A percentile compares a stretch with the other conserved stretches of the same genome.
phyloP scores from a whole-genome alignment of 2,329 filamentous ascomycete genomes.

The Balansia obtecta region DNA sequence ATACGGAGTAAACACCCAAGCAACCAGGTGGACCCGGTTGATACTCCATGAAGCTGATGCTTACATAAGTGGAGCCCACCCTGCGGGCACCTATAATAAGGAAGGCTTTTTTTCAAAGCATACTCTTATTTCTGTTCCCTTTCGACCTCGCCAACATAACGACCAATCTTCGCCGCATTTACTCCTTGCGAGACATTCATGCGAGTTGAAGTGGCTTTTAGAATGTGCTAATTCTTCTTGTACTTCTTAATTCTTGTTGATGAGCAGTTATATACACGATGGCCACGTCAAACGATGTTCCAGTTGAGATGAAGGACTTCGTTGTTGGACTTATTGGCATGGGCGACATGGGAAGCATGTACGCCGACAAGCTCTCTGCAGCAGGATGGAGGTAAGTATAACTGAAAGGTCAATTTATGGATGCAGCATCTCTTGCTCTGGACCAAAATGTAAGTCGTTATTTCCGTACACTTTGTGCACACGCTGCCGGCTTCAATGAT shows the following conservation, averaged over 20 bases:
- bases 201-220: slow-evolving; percentile 1
- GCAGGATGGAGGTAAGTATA: slow-evolving; percentile 82
- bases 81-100: too few relatives aligned
- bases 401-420: not conserved
- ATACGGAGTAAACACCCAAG: too few relatives aligned
- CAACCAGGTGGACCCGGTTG: too few relatives aligned
- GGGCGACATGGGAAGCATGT: slow-evolving; percentile 99
- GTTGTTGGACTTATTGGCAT: slow-evolving; percentile 93
- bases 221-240: slow-evolving; percentile 15
- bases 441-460: too few relatives aligned
- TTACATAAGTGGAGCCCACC: too few relatives aligned
- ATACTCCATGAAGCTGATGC: too few relatives aligned
- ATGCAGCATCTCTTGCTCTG: not conserved
- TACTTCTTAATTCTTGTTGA: slow-evolving; percentile 13
- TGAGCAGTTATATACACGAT: slow-evolving; percentile 15
- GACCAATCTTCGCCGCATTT: too few relatives aligned
- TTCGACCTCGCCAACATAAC: too few relatives aligned
- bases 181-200: too few relatives aligned
- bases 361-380: slow-evolving; percentile 73
- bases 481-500: slow-evolving; percentile 52
- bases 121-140: too few relatives aligned
- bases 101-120: too few relatives aligned
- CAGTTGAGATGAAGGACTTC: slow-evolving; percentile 50
- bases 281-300: slow-evolving; percentile 18
- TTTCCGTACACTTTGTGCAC: not conserved